Conservation (phyloP, 495 filamentous ascomycete genomes). For the Articulospora tetracladia region DNA sequence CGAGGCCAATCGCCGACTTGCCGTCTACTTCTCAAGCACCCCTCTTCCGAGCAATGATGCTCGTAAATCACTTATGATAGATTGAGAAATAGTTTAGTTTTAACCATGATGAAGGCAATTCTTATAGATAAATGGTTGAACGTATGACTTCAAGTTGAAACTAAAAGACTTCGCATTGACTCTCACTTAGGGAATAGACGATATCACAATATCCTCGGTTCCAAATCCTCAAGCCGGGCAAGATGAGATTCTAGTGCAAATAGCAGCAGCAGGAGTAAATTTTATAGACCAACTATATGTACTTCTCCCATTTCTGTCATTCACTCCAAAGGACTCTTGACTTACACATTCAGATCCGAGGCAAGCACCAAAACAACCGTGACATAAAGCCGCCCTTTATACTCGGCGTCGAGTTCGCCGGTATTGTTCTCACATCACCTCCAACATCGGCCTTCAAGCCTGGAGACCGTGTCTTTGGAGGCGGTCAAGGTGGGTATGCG, state of each 20-base stretch:
- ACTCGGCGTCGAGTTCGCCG: slow-evolving; percentile 29
- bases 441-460: slow-evolving; percentile 13
- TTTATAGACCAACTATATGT: slow-evolving; percentile 28
- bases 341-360: slow-evolving; percentile 25
- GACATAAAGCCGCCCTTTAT: slow-evolving; percentile 33
- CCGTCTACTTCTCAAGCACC: not conserved
- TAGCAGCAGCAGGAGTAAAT: slow-evolving; percentile 23
- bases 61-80: slow-evolving; percentile 19
- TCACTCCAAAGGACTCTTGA: not conserved
- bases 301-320: not conserved
- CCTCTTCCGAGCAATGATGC: not conserved
- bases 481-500: slow-evolving; percentile 18
- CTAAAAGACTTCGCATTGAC: not conserved
- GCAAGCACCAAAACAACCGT: slow-evolving; percentile 36
- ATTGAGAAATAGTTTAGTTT: slow-evolving; percentile 43
- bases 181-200: not conserved
- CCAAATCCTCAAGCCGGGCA: slow-evolving; percentile 11
- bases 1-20: not conserved
- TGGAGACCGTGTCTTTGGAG: slow-evolving; percentile 26
- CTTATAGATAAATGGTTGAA: slow-evolving; percentile 20
- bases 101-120: slow-evolving; percentile 15
- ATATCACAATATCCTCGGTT: slow-evolving; percentile 21
- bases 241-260: slow-evolving; percentile 20
- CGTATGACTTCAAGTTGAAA: not conserved
- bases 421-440: slow-evolving; percentile 19